Evolutionary conservation across 2,329 filamentous ascomycete genomes (phyloP).

Genomic region (Colletotrichum truncatum): DNA sequence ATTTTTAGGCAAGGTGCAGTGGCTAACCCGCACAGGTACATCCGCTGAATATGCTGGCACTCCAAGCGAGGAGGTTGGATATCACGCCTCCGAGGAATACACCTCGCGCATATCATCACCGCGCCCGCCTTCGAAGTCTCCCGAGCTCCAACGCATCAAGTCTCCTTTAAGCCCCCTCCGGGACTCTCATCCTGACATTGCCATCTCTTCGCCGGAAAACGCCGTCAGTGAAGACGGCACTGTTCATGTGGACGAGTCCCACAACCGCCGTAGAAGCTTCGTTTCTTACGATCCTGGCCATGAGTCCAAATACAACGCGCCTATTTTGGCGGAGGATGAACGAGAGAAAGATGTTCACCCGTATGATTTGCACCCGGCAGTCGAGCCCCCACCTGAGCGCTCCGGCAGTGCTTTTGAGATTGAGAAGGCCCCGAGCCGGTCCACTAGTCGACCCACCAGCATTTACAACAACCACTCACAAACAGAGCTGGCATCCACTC

Average conservation of each 20-base stretch:
- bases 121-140: constrained; percentile 54
- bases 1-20: background rate
- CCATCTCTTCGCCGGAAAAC: constrained; percentile 38
- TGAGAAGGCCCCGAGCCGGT: constrained; percentile 68
- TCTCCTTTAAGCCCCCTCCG: constrained; percentile 39
- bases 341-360: constrained; percentile 76
- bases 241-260: constrained; percentile 81
- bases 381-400: constrained; percentile 77
- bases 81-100: constrained; percentile 87
- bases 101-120: constrained; percentile 80
- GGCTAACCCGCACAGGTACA: constrained; percentile 62
- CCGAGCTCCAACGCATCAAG: constrained; percentile 44
- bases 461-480: constrained; percentile 65
- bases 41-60: constrained; percentile 73
- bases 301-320: constrained; percentile 67
- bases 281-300: constrained; percentile 32
- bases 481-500: constrained; percentile 68
- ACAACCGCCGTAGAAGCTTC: constrained; percentile 49
- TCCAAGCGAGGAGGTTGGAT: constrained; percentile 91
- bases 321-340: constrained; percentile 91
- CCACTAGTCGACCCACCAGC: constrained; percentile 71
- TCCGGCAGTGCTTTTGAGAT: constrained; percentile 67
- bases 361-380: constrained; percentile 79
- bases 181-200: constrained; percentile 37
- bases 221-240: constrained; percentile 62